Base-by-base conservation (phyloP, 2,329 filamentous ascomycete genomes). In the Calonectria ilicicola region DNA sequence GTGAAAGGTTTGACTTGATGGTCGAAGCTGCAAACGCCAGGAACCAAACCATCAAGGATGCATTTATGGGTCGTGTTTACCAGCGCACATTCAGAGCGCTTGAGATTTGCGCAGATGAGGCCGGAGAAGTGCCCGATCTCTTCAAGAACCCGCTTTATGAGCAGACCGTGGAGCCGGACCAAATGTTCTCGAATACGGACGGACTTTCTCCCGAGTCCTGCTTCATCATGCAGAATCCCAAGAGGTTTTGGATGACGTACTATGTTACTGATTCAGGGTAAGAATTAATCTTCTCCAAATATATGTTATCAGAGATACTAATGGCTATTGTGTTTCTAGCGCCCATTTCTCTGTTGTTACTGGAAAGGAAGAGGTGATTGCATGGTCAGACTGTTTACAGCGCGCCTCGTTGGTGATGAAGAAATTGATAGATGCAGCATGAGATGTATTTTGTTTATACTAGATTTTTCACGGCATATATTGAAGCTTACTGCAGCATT, bases 121-220 rank as follows among this genome's bases (percentile, higher is more conserved):
- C 32, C 2, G 70, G 60, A 42, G 64, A 74, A 46, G 10, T 65
- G 1, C 72, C 72, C 4, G n/a, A 49, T 60, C 70, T 74, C 21
- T 74, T 70, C 67, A 72, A 67, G 3, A 72, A 74, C 23, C 67
- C 70, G 0, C 27, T 70, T 19, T 74, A 74, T 38, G 72, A 73
- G 1, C 46, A 68, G 51, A 73, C 72, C 6, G 68, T 73, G 27
- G 72, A 73, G 19, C 72, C 72, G 2, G 56, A 71, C 32, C 72
- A 73, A 15, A 73, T 73, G 72, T 73, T 73, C 32, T 73, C 72
- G 1, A 73, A 73, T 14, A 73, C 72, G 0, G 72, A 73, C 42
- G 72, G 72, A 2, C 68, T 73, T 44, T 73, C 72, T 63, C 72
- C 72, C 35, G 72, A 73, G 51, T 73, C 72, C 68, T 73, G 72